Conservation (phyloP, 139 green algal species). For the Trebouxia sp. region DNA sequence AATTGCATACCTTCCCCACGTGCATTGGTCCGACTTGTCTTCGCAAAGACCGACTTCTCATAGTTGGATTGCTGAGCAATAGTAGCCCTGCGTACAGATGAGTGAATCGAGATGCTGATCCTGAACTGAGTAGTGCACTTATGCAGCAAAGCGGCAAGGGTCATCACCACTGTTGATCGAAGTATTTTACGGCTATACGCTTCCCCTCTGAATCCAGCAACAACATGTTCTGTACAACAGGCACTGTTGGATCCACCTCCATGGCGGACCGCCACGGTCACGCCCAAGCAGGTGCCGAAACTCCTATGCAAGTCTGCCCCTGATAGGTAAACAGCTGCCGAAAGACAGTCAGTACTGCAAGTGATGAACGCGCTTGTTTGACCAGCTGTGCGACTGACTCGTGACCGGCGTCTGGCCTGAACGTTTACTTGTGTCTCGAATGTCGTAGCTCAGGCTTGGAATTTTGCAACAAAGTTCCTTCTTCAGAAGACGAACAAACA, state of each 20-base stretch:
- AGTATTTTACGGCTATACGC: slow-evolving; percentile 98
- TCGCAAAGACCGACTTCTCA: slow-evolving; percentile 93
- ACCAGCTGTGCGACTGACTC: no score
- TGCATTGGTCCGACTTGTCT: slow-evolving; percentile 90
- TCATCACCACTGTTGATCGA: slow-evolving; percentile 78
- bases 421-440: no score
- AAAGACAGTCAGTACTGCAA: no score
- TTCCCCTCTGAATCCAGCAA: slow-evolving; percentile 97
- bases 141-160: neutral
- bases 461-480: no score
- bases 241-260: slow-evolving; percentile 60
- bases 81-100: slow-evolving; percentile 62
- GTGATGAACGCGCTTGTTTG: no score
- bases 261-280: neutral
- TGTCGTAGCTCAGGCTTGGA: no score
- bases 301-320: no score
- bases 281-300: neutral
- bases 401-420: no score
- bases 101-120: neutral
- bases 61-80: slow-evolving; percentile 84
- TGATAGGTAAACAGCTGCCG: no score
- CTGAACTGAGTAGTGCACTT: neutral
- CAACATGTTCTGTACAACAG: slow-evolving; percentile 91
- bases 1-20: slow-evolving; percentile 80
- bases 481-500: no score